Evolutionary conservation across 2,329 filamentous ascomycete species (phyloP), one percentile per base, ranked within the genome.

Genomic region (Cadophora sp.): DNA sequence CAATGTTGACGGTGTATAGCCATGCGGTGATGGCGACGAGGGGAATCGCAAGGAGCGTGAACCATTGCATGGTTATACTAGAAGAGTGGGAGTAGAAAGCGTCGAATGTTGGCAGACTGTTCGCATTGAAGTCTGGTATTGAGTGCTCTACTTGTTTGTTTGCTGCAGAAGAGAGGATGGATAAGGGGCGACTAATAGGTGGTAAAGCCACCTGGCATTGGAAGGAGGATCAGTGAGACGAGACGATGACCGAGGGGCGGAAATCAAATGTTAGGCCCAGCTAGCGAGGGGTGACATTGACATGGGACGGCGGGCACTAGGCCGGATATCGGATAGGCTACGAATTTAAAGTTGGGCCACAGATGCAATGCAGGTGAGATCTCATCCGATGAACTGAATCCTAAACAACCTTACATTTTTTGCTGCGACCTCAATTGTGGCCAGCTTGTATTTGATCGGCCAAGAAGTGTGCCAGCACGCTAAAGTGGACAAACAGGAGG

Each of bases 21-120:
- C 79, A 79, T 60, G 59, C 60, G n/a, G 72, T 75, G 68, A 83
- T 72, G 65, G 83, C 75, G 61, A 84, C 74, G 22, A 81, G 74
- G 5, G 79, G 78, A n/a, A 83, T 72, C 16, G 71, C 60, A 64
- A 73, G 61, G 16, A 76, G 27, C 26, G 73, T 70, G 26, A 73
- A 48, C 75, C 73, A 76, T 73, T 74, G 73, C 75, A 77, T 76
- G 62, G 29, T 73, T 51, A 55, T 62, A 58, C 48, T 19, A 50
- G 34, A n/a, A 26, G 16, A 43, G 59, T 48, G 34, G 24, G 26
- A 24, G 19, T 14, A 19, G 37, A 12, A 46, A 9, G 2, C 19
- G 26, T 29, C 26, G 37, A 58, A n/a, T 29, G 59, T 46, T 50
- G 19, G n/a, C 31, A 31, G 48, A 26, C 27, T n/a, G n/a, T n/a